A percentile compares a stretch with the other conserved stretches of the same genome.
These are phyloP conservation scores for Papiliotrema nemorosa DNA, from an alignment of 1,284 basidiomycete genomes.

Conservation along the genomic window DNA sequence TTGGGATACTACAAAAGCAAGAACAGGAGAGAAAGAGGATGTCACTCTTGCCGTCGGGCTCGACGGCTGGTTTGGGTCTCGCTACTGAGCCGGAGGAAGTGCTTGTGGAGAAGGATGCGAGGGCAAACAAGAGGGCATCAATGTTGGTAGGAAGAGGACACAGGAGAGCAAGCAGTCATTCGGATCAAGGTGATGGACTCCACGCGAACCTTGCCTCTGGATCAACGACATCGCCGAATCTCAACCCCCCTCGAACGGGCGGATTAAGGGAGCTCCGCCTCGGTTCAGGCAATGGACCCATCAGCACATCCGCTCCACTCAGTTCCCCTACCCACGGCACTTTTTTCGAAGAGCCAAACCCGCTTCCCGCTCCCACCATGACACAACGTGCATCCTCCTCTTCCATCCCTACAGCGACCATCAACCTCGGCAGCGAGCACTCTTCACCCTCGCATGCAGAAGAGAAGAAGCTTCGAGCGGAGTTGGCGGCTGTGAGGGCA, in stretches of 20 bases:
- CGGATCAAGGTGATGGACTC: slow-evolving; percentile 5
- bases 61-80: slow-evolving; percentile 9
- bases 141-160: slow-evolving; percentile 8
- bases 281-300: slow-evolving; percentile 9
- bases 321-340: slow-evolving; percentile 6
- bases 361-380: background rate
- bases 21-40: slow-evolving; percentile 63
- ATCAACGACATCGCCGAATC: slow-evolving; percentile 5
- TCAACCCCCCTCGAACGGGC: slow-evolving; percentile 15
- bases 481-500: slow-evolving; percentile 58
- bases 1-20: slow-evolving; percentile 80
- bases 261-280: slow-evolving; percentile 40
- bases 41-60: slow-evolving; percentile 19
- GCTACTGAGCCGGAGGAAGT: background rate
- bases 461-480: slow-evolving; percentile 60
- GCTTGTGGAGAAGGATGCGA: background rate
- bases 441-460: slow-evolving; percentile 38
- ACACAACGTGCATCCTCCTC: background rate
- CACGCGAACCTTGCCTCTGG: background rate
- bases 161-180: slow-evolving; percentile 8
- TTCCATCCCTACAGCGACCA: background rate
- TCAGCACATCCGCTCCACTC: background rate
- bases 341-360: slow-evolving; percentile 4
- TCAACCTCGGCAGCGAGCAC: background rate
- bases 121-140: slow-evolving; percentile 11